These are phyloP conservation scores for Diaporthe nobilis DNA, from an alignment of 2,329 filamentous ascomycete genomes.

Conservation along the genomic window DNA sequence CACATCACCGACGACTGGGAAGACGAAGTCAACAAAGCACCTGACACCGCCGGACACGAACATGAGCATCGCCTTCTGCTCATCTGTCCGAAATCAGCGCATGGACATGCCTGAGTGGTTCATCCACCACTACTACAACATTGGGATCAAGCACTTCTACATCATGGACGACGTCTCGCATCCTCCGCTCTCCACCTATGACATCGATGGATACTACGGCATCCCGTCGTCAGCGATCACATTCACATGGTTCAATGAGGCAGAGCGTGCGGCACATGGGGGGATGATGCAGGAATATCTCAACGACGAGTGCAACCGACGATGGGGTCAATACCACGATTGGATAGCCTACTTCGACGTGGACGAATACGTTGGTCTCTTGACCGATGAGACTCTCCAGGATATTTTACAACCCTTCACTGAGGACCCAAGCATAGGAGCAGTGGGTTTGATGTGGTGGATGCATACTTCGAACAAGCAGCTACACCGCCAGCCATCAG, in stretches of 20 bases:
- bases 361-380: slow-evolving; percentile 52
- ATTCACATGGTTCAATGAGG: slow-evolving; percentile 9
- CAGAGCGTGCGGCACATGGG: slow-evolving; percentile 3
- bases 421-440: slow-evolving; percentile 47
- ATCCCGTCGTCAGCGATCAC: slow-evolving; percentile 21
- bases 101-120: slow-evolving; percentile 42
- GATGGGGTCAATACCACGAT: slow-evolving; percentile 45
- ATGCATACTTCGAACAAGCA: slow-evolving; percentile 49
- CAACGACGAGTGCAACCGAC: slow-evolving; percentile 28
- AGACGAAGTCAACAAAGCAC: neutral
- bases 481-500: slow-evolving; percentile 45
- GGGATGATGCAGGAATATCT: slow-evolving; percentile 22
- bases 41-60: neutral
- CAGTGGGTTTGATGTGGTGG: slow-evolving; percentile 51
- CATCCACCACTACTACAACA: slow-evolving; percentile 43
- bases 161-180: slow-evolving; percentile 43
- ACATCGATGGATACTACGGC: slow-evolving; percentile 23
- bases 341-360: slow-evolving; percentile 53
- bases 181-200: slow-evolving; percentile 37
- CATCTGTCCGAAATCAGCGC: slow-evolving; percentile 39
- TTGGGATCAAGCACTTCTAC: slow-evolving; percentile 43
- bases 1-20: neutral
- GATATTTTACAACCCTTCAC: slow-evolving; percentile 46
- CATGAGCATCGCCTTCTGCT: slow-evolving; percentile 33
- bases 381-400: slow-evolving; percentile 45